Conservation (phyloP, 2,329 filamentous ascomycete genomes). For the Penicillium palitans region DNA sequence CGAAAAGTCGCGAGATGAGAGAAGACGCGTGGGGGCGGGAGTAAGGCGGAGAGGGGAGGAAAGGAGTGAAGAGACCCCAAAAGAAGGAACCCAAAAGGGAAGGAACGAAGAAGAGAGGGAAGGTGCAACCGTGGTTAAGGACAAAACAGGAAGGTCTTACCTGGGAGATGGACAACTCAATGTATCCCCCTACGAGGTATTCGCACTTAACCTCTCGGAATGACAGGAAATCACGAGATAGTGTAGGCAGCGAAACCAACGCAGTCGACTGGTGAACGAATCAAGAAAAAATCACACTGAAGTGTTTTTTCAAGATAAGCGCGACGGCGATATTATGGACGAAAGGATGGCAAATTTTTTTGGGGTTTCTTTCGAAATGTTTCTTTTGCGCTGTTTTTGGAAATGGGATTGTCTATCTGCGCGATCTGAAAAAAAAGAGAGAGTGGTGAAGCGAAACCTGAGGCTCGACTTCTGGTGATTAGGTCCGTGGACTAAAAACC, state of each 20-base stretch:
- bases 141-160: conserved; percentile 40
- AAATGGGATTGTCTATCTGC: conserved; percentile 30
- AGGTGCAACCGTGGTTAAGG: background rate
- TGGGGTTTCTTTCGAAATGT: conserved; percentile 12
- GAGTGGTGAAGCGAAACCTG: conserved; percentile 24
- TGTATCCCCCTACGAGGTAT: conserved; percentile 71
- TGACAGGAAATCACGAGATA: conserved; percentile 11
- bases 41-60: background rate
- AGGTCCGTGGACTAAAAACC: conserved; percentile 5
- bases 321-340: conserved; percentile 16
- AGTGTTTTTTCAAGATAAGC: conserved; percentile 36
- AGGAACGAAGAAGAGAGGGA: background rate
- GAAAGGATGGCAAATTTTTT: conserved; percentile 19
- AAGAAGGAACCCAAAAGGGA: background rate
- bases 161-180: conserved; percentile 96
- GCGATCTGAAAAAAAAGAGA: conserved; percentile 27
- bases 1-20: background rate
- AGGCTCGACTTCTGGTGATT: conserved; percentile 6
- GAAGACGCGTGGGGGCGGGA: background rate
- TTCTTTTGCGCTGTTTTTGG: conserved; percentile 18
- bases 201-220: conserved; percentile 16
- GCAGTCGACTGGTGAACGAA: conserved; percentile 13
- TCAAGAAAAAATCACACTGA: conserved; percentile 39
- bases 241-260: conserved; percentile 10
- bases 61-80: too few relatives aligned